A percentile compares a stretch with the other conserved stretches of the same genome.
These are phyloP conservation scores for Trapa incisa DNA, from an alignment of 345 rosid genomes.

Conservation along the genomic window DNA sequence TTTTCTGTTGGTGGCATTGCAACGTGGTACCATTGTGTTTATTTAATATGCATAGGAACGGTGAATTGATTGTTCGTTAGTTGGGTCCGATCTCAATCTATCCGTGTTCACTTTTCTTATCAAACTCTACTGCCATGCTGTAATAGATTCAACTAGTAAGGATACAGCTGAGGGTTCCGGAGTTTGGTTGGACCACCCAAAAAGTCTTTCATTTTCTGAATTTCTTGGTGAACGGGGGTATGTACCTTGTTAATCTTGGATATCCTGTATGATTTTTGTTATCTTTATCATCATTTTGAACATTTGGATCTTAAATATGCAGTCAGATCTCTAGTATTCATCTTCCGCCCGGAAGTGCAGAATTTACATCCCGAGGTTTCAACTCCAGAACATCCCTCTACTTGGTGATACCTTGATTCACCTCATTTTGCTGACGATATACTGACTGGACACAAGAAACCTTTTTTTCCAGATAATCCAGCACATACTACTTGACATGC, in stretches of 20 bases:
- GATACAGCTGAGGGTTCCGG: conserved; percentile 83
- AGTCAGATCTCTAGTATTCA: conserved; percentile 64
- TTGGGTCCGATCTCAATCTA: neutral
- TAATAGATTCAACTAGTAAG: conserved; percentile 68
- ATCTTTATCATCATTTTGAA: neutral
- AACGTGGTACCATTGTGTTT: neutral
- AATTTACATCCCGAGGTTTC: conserved; percentile 47
- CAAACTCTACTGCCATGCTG: neutral
- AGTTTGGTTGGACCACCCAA: conserved; percentile 94
- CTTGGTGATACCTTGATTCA: neutral
- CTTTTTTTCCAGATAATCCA: conserved; percentile 40
- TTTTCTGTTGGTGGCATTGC: neutral
- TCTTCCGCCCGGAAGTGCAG: conserved; percentile 58
- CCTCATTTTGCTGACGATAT: neutral
- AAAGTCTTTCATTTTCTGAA: conserved; percentile 91
- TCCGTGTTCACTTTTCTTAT: neutral
- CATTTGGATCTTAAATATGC: conserved; percentile 10
- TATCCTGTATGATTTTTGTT: neutral
- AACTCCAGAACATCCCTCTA: neutral
- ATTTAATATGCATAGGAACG: neutral
- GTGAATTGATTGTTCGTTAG: too few relatives aligned
- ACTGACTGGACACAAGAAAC: neutral
- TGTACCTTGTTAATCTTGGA: conserved; percentile 12
- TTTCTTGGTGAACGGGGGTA: conserved; percentile 82
- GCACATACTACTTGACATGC: conserved; percentile 72